Base-by-base conservation (phyloP, 75 land plant species). In the Ceratopteris richardii region DNA sequence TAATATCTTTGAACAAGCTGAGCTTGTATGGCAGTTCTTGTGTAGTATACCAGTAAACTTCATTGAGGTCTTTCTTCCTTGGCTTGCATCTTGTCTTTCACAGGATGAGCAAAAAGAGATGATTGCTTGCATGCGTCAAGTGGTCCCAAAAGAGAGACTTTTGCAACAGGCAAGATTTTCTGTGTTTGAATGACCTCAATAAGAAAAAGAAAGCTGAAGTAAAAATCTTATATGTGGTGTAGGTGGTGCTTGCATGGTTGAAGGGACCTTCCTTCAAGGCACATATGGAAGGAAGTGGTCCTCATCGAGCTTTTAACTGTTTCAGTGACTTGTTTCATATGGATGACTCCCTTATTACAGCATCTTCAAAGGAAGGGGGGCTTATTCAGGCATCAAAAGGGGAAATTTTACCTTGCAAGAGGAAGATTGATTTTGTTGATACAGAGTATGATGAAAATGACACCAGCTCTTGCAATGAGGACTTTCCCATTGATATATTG, bases 11-110 rank as follows among this genome's bases (percentile, higher is more conserved):
- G 90, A 86, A 60, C 90, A 86, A 54, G 82, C 86, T 63, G 66
- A 60, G 42, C 65, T 86, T 41, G 90, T 82, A 21, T 86, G 90
- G 86, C 86, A 82, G 51, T 82, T 82, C 58, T 56, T 86, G 26
- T 82, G 83, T 56, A 86, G 74, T 63, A 81, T 86, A 31, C 90
- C 90, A 31, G 68, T 82, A 61, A 73, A 62, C 28, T 52, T 86
- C 52, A 63, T 86, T 68, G 83, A 74, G 48, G 76, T 74, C n/a
- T 66, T 80, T 26, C 72, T 86, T 19, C 86, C 86, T 44, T 86
- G 90, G 90, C 71, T 86, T 54, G 54, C 66, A 1, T 82, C 77
- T 21, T 86, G 51, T 53, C 76, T 86, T 23, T 66, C 86, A 31
- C 39, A 57, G 27, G 74, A 74, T 0, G 83, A 86, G 51, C 68